phyloP scores from a whole-genome alignment of 805 yeast genomes.

The Saturnispora halmiae region DNA sequence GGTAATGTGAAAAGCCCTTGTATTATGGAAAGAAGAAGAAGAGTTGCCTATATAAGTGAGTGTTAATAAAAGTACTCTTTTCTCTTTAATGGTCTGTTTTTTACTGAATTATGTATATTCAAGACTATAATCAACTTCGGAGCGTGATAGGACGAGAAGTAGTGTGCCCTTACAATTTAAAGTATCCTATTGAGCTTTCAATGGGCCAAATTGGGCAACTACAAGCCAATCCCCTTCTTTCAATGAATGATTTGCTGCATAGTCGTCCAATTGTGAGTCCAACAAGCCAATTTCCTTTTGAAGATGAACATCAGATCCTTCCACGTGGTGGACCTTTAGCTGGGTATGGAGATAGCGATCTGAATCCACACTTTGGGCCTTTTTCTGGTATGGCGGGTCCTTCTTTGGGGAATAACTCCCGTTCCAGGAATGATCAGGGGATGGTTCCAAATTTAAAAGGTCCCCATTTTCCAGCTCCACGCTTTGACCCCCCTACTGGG shows the following conservation, averaged over 20 bases:
- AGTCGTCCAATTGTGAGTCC: too few species aligned
- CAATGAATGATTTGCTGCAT: background rate
- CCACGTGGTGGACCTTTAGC: background rate
- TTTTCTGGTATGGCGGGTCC: too few species aligned
- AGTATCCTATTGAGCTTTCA: background rate
- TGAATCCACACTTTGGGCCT: too few species aligned
- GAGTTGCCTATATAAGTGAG: too few species aligned
- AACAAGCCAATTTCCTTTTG: constrained; percentile 6
- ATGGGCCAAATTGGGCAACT: background rate
- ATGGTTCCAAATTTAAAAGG: constrained; percentile 1
- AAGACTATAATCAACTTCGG: background rate
- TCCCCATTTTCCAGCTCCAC: background rate
- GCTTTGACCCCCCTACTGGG: constrained; percentile 10
- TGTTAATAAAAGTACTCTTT: background rate
- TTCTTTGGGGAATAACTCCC: too few species aligned
- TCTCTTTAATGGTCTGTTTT: background rate
- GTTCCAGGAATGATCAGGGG: background rate
- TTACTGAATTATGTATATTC: background rate
- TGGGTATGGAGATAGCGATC: constrained; percentile 7
- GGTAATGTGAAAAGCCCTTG: too few species aligned
- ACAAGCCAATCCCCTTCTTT: background rate
- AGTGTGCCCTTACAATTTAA: background rate
- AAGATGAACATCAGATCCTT: constrained; percentile 1
- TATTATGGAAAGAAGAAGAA: background rate
- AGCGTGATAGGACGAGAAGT: background rate